Conservation (phyloP, 83 land plant species). For the Thuja plicata region DNA sequence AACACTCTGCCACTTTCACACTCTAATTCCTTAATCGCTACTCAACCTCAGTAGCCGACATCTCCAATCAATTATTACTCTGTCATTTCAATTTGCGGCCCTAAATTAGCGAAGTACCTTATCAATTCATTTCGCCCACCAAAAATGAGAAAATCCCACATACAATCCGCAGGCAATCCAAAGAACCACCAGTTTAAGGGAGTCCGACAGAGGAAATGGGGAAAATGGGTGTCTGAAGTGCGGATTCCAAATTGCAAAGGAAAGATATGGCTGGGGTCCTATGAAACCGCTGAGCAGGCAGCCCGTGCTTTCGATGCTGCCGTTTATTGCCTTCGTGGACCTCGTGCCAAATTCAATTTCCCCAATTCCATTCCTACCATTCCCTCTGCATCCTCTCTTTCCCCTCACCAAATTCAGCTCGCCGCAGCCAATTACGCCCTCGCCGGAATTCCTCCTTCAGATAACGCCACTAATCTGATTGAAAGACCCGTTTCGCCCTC, state of each 20-base stretch:
- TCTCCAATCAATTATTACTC: no score
- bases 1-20: no score
- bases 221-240: constrained; percentile 80
- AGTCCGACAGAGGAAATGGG: constrained; percentile 77
- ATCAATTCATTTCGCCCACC: no score
- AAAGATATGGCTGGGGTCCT: constrained; percentile 76
- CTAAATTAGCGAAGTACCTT: no score
- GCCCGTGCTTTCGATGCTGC: constrained; percentile 78
- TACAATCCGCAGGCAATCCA: background rate
- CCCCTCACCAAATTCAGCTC: background rate
- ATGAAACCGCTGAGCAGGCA: no score
- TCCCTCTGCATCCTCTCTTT: background rate
- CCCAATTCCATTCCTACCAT: constrained; percentile 21
- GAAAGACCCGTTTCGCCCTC: background rate
- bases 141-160: no score
- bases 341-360: constrained; percentile 67
- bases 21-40: no score
- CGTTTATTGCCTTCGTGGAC: constrained; percentile 57
- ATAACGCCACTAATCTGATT: background rate
- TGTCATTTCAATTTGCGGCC: no score
- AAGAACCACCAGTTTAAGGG: constrained; percentile 53
- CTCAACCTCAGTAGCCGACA: background rate
- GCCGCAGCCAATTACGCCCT: background rate
- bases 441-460: background rate
- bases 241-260: constrained; percentile 75